phyloP scores from a whole-genome alignment of 768 basidiomycete species.

The Phlegmacium glaucopus region DNA sequence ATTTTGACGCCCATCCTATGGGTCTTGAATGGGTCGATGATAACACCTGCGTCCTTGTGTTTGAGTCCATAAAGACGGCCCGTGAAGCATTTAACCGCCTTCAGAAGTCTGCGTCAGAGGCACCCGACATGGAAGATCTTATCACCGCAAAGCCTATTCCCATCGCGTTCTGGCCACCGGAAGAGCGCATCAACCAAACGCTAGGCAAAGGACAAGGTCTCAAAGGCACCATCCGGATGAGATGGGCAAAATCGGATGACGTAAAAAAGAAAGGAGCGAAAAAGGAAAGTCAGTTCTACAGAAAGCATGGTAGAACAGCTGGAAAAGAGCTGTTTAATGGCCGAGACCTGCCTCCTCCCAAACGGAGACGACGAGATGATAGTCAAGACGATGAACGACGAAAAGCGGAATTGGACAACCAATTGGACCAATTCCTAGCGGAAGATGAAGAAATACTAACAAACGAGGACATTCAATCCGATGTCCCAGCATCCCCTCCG shows the following conservation, averaged over 20 bases:
- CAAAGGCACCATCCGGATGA: constrained; percentile 64
- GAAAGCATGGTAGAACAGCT: constrained; percentile 56
- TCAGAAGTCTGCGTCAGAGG: constrained; percentile 48
- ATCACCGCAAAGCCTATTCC: constrained; percentile 69
- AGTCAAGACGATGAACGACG: constrained; percentile 31
- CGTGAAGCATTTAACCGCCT: constrained; percentile 47
- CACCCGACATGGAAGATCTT: constrained; percentile 53
- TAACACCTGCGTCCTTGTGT: constrained; percentile 77
- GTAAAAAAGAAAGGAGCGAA: constrained; percentile 77
- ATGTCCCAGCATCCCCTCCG: constrained; percentile 41
- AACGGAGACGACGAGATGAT: constrained; percentile 34
- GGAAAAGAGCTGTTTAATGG: constrained; percentile 55
- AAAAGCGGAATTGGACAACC: constrained; percentile 54
- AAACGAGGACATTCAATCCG: constrained; percentile 6
- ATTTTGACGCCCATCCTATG: constrained; percentile 71
- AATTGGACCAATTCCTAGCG: constrained; percentile 67
- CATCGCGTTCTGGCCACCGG: constrained; percentile 72
- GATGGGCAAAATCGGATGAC: constrained; percentile 71
- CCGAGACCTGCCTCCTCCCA: constrained; percentile 30
- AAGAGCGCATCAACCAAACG: constrained; percentile 70
- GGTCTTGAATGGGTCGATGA: constrained; percentile 88
- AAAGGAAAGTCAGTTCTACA: constrained; percentile 74
- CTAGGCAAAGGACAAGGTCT: constrained; percentile 69
- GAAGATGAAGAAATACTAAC: constrained; percentile 36
- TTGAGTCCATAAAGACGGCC: constrained; percentile 52